Evolutionary conservation across 805 yeast species (phyloP).

Genomic region (Candida incommunis): DNA sequence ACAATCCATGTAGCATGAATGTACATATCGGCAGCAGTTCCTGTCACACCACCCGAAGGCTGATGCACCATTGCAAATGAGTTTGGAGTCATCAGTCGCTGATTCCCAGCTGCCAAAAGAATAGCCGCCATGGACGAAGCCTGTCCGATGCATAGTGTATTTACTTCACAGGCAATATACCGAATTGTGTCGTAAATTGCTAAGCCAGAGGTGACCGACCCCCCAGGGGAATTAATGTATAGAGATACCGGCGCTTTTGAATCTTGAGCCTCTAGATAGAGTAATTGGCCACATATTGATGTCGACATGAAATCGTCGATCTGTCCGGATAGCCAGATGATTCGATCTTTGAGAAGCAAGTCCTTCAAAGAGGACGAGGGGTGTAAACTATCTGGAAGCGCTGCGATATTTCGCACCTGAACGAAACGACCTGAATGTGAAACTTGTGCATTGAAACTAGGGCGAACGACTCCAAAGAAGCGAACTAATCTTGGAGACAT

Average conservation of each 20-base stretch:
- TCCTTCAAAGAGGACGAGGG: neutral
- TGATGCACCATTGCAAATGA: constrained; percentile 18
- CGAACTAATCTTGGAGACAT: too few relatives aligned
- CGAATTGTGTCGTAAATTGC: constrained; percentile 20
- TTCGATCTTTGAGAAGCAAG: constrained; percentile 6
- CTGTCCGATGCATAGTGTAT: constrained; percentile 18
- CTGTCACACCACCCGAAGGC: constrained; percentile 17
- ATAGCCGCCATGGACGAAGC: constrained; percentile 19
- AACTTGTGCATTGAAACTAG: too few relatives aligned
- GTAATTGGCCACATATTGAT: constrained; percentile 10
- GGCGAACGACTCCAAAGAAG: too few relatives aligned
- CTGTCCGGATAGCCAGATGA: constrained; percentile 9
- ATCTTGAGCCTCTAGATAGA: constrained; percentile 14
- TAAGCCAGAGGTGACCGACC: constrained; percentile 16
- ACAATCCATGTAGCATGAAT: constrained; percentile 18
- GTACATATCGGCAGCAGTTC: constrained; percentile 19
- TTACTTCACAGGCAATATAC: constrained; percentile 15
- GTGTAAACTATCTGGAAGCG: constrained; percentile 2
- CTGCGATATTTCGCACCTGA: too few relatives aligned
- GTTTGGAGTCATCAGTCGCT: constrained; percentile 15
- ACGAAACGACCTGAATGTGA: too few relatives aligned
- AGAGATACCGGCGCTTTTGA: constrained; percentile 14
- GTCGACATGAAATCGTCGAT: constrained; percentile 10
- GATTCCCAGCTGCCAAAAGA: constrained; percentile 14
- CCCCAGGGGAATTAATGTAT: constrained; percentile 19